These are phyloP conservation scores for Jasminum sambac DNA, from an alignment of 257 asterid genomes.

Conservation along the genomic window DNA sequence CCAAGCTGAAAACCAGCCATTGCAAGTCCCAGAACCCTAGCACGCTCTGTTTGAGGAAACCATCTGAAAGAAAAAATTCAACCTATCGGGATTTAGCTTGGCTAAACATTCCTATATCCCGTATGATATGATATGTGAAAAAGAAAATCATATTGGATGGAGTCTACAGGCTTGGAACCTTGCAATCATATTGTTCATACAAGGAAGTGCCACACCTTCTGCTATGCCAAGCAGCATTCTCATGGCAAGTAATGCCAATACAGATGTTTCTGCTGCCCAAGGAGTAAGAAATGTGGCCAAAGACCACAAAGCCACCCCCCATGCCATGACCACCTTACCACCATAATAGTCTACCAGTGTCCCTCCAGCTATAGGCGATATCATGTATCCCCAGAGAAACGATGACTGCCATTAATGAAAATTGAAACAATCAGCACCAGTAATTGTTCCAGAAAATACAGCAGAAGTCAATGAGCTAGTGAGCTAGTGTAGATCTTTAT, in stretches of 20 bases:
- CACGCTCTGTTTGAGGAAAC: slow-evolving; percentile 93
- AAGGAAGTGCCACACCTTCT: slow-evolving; percentile 99
- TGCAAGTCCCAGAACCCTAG: slow-evolving; percentile 99
- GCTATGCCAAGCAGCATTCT: slow-evolving; percentile 93
- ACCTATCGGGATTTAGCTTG: slow-evolving; percentile 7
- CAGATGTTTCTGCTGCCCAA: slow-evolving; percentile 85
- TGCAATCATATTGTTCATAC: slow-evolving; percentile 96
- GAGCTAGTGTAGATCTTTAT: slow-evolving; percentile 13
- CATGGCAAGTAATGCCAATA: slow-evolving; percentile 62
- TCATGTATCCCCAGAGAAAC: slow-evolving; percentile 97
- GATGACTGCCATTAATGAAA: slow-evolving; percentile 90
- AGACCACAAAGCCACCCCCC: slow-evolving; percentile 99
- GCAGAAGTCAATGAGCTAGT: slow-evolving; percentile 15
- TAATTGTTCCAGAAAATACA: slow-evolving; percentile 9
- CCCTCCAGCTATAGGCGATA: slow-evolving; percentile 98
- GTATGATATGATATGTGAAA: neutral
- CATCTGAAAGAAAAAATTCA: slow-evolving; percentile 50
- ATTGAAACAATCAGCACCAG: slow-evolving; percentile 42
- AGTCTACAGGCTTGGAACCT: slow-evolving; percentile 44
- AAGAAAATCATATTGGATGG: neutral
- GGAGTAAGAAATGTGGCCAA: slow-evolving; percentile 95
- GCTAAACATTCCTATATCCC: slow-evolving; percentile 12
- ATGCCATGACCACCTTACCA: slow-evolving; percentile 95
- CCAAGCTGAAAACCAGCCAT: slow-evolving; percentile 99
- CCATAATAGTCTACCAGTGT: slow-evolving; percentile 82